These are phyloP conservation scores for Fraxinus latifolia DNA, from an alignment of 305 asterid genomes.

Conservation along the genomic window DNA sequence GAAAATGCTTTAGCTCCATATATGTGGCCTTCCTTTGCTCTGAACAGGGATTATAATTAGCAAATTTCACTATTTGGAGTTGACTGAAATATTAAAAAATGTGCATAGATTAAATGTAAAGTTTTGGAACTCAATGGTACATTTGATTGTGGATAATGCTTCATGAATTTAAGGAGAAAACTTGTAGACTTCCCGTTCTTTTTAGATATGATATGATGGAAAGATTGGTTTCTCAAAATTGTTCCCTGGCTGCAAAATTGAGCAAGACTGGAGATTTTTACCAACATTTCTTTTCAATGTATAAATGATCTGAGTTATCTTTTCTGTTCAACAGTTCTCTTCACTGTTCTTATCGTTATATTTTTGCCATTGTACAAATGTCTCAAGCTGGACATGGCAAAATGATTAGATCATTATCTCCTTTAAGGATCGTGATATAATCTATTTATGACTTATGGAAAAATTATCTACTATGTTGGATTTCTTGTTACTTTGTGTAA, in stretches of 20 bases:
- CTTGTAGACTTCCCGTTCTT: constrained; percentile 13
- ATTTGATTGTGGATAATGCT: constrained; percentile 19
- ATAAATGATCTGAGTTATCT: constrained; percentile 7
- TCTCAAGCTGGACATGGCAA: constrained; percentile 12
- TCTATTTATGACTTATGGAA: background rate
- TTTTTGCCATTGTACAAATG: background rate
- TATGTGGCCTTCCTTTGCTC: constrained; percentile 52
- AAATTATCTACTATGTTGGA: background rate
- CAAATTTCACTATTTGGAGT: constrained; percentile 9
- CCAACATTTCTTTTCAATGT: constrained; percentile 4
- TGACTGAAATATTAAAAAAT: constrained; percentile 22
- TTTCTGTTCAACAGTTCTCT: background rate
- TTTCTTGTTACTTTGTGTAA: constrained; percentile 19
- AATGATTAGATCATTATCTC: constrained; percentile 6
- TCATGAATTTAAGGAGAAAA: constrained; percentile 30
- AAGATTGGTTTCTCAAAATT: constrained; percentile 22
- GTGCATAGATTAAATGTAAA: constrained; percentile 29
- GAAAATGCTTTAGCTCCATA: constrained; percentile 73
- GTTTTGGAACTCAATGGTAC: constrained; percentile 21
- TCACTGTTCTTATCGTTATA: background rate
- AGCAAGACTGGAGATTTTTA: constrained; percentile 1
- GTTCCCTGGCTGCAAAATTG: constrained; percentile 31
- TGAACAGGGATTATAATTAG: constrained; percentile 56
- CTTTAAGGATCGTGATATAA: constrained; percentile 10
- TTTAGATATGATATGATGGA: constrained; percentile 14